Percentiles rank a stretch among this genome's conserved stretches.
phyloP scores from a whole-genome alignment of 176 grass and related monocot species.

The Bothriochloa decipiens region DNA sequence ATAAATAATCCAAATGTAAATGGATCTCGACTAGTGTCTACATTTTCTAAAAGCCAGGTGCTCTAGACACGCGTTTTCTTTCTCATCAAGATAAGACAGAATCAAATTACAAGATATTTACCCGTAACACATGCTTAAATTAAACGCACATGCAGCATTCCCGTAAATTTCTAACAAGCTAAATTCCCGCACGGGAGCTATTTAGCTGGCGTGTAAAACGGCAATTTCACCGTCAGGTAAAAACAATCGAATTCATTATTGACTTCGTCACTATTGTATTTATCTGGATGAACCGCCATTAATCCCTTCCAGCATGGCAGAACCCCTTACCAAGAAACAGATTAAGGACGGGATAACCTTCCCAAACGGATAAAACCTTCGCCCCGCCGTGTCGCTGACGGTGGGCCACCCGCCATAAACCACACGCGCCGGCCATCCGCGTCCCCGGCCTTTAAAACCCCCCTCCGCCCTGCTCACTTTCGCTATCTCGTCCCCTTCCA shows the following conservation, averaged over 20 bases:
- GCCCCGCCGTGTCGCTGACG: not conserved
- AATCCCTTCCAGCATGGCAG: not conserved
- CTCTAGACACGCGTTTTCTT: no score
- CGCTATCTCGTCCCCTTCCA: not conserved
- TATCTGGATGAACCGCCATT: not conserved
- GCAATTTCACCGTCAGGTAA: no score
- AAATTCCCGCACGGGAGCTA: no score
- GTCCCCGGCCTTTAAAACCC: conserved; percentile 33
- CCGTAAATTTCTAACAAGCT: no score
- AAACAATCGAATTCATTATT: not conserved
- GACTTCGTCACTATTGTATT: not conserved
- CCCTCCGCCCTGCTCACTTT: not conserved
- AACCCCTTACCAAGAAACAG: conserved; percentile 11
- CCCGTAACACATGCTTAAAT: no score
- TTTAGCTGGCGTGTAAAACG: no score
- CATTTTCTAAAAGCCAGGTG: no score
- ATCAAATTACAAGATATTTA: no score
- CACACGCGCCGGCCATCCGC: not conserved
- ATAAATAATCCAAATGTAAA: no score
- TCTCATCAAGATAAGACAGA: no score
- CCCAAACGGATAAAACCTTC: conserved; percentile 22
- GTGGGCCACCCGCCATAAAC: conserved; percentile 45
- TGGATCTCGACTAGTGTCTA: no score
- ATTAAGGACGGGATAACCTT: conserved; percentile 1
- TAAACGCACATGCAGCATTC: no score